These are phyloP conservation scores for Cercospora sp. DNA, from an alignment of 2,329 filamentous ascomycete species.

Conservation along the genomic window DNA sequence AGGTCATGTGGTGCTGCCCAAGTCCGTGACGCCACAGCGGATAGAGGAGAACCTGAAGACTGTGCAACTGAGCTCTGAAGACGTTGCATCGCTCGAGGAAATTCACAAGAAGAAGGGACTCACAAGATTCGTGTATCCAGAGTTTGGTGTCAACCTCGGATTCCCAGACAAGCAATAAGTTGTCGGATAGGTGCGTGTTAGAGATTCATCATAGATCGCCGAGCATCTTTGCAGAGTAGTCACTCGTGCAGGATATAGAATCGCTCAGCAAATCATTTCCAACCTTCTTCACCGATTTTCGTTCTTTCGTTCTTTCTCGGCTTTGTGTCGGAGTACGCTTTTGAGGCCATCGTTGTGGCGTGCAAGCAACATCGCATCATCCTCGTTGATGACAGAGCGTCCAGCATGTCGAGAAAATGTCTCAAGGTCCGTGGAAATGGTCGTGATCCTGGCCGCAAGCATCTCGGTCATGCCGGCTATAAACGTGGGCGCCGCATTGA, in stretches of 20 bases:
- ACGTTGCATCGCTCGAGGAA: conserved; percentile 54
- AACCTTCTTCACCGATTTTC: conserved; percentile 16
- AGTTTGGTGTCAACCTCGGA: conserved; percentile 51
- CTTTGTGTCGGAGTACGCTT: conserved; percentile 67
- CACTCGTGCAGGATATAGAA: background rate
- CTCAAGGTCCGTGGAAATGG: conserved; percentile 57
- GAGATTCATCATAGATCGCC: conserved; percentile 1
- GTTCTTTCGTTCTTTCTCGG: conserved; percentile 52
- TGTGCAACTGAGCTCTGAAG: conserved; percentile 63
- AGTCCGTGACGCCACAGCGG: conserved; percentile 57
- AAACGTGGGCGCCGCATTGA: conserved; percentile 70
- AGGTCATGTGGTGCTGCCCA: conserved; percentile 67
- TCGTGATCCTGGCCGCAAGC: conserved; percentile 74
- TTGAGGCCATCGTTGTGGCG: conserved; percentile 84
- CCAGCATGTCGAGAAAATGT: conserved; percentile 74
- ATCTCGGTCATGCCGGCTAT: conserved; percentile 71
- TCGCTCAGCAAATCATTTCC: background rate
- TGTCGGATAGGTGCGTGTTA: background rate
- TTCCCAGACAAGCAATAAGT: conserved; percentile 50
- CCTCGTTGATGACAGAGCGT: conserved; percentile 73
- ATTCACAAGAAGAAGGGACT: conserved; percentile 51
- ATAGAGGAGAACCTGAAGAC: conserved; percentile 69
- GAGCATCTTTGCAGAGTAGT: background rate
- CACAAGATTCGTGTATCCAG: conserved; percentile 51
- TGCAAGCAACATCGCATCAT: conserved; percentile 84